Base-by-base conservation (phyloP, 2,329 filamentous ascomycete genomes). In the Arachnomyces sp. region DNA sequence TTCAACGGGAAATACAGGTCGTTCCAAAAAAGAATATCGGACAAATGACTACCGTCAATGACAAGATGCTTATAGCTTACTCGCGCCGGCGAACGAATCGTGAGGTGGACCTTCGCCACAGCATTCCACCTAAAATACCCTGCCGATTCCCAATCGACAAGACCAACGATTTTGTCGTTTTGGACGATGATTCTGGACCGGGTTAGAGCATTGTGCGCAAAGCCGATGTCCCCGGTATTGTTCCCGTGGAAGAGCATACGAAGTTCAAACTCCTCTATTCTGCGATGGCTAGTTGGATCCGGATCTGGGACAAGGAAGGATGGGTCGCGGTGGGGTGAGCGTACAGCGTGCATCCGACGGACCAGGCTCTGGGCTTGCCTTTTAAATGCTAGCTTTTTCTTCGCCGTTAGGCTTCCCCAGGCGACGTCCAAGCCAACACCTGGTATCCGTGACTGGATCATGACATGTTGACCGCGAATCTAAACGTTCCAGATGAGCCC, bases 141-240 rank as follows among this genome's bases (percentile, higher is more conserved):
- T 31, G 64, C 63, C 62, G 66, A 66, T 48, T 67, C 64, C 63
- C 61, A 67, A 40, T 66, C 60, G 40, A 65, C 43, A 15, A 68
- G 48, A 3, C 58, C 64, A 1, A 66, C 57, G 31, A 68, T 63
- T 44, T 42, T 62, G 43, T 56, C 59, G 38, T 62, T 46, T 31
- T 65, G 47, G 3, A 67, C 61, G 25, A 66, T 65, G 42, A 42
- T 53, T 44, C 65, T 66, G 2, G 60, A 64, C 25, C 35, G 7
- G n/a, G 49, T 57, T 17, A 67, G 56, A 40, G 65, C 58, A 39
- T 66, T 66, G 48, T 67, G 63, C 60, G 61, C 63, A 25, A 65
- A 58, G 43, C 53, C 49, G 43, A 59, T 38, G 31, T 60, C 48
- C 47, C 57, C 50, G 28, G 45, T 39, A 36, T 50, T 53, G 18